Evolutionary conservation across 1,139 yeast genomes (phyloP), one percentile per base, ranked within the genome.

Genomic region (Diutina neorugosa): DNA sequence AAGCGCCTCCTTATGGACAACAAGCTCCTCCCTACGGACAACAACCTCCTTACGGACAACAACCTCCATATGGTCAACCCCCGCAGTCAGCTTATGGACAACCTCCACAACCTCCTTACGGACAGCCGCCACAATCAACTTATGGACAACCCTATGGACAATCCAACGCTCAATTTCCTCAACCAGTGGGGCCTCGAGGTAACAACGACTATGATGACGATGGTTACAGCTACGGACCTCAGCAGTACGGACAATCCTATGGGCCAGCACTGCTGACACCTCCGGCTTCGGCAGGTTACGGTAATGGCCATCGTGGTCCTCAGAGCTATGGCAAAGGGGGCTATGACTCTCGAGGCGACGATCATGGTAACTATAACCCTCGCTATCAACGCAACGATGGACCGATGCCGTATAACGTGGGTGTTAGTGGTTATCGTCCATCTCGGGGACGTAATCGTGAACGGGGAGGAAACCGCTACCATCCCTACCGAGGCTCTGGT

Each of bases 41-140:
- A 47, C 18, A 50, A 41, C 25, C 31, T 42, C 37, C 21, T 16
- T 47, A 34, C 27, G 19, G 41, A 40, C 27, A 43, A 27, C 55
- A 16, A 16, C 51, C 46, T 34, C 54, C 44, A 47, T 42, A 18
- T 16, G 51, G 23, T 12, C 31, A 21, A 18, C 18, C 42, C 11
- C 20, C 23, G 18, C 16, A 19, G 14, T 11, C 27, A 19, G 42
- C 21, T 4, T 31, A 19, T 27, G 44, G 47, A 62, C 69, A 55
- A 62, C 69, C 62, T 62, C 67, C 53, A 55, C 58, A 56, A 57
- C 63, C 58, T 51, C 65, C 60, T 53, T 23, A 53, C 56, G 52
- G 55, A 54, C 49, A 52, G 54, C 56, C 47, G 55, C 55, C 54
- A 14, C 58, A 55, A 34, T 57, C 57, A 19, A 14, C 37, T 14